A percentile compares a stretch with the other conserved stretches of the same genome.
These are phyloP conservation scores for Brassica cretica DNA, from an alignment of 345 rosid species.

Conservation along the genomic window DNA sequence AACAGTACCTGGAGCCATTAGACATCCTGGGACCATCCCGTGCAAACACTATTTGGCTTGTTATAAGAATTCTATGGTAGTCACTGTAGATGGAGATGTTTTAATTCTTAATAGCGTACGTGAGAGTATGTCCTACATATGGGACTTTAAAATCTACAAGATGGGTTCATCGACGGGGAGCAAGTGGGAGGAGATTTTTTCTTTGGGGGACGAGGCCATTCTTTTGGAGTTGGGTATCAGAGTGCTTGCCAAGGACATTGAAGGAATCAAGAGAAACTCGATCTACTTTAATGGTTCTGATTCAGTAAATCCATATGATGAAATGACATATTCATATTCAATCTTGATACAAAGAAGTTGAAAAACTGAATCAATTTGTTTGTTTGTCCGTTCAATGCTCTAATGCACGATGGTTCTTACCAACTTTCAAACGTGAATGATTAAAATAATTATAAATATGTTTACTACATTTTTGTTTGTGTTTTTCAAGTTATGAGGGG, in stretches of 20 bases:
- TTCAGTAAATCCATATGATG: not conserved
- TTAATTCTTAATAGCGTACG: not conserved
- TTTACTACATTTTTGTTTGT: not conserved
- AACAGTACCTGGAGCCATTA: not conserved
- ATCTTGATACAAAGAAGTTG: not conserved
- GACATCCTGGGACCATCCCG: not conserved
- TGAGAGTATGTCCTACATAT: not conserved
- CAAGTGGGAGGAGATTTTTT: not conserved
- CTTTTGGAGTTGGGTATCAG: not conserved
- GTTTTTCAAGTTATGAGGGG: not conserved
- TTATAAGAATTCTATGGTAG: not conserved
- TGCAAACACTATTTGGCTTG: not conserved
- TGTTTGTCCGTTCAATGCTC: not conserved
- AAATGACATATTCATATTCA: not conserved
- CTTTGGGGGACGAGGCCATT: constrained; percentile 4
- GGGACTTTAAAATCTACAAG: constrained; percentile 6
- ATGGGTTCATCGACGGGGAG: not conserved
- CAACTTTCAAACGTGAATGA: not conserved
- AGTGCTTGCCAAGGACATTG: not conserved
- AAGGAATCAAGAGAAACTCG: not conserved
- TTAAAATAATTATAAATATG: not conserved
- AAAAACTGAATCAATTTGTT: not conserved
- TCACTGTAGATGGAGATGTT: not conserved
- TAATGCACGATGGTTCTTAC: not conserved
- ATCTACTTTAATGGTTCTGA: not conserved